Base-by-base conservation (phyloP, 768 basidiomycete genomes). In the Rhizopogon salebrosus region DNA sequence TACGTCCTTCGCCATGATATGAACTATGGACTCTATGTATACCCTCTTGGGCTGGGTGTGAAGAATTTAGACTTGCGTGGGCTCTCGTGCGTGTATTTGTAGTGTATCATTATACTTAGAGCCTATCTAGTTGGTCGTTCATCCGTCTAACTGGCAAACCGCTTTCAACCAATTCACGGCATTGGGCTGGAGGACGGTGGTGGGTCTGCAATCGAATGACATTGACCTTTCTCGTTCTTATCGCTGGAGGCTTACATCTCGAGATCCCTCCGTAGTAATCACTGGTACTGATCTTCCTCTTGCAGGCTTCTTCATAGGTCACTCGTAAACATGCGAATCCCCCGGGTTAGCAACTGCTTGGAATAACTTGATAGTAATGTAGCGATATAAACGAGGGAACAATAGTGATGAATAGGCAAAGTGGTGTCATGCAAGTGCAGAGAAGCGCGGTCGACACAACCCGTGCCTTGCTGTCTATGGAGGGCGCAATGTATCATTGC, bases 391-490 rank as follows among this genome's bases (percentile, higher is more conserved):
- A 40, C 36, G 41, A n/a, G 50, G 24, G 26, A 41, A 41, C 24
- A 29, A 52, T 40, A 14, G 40, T 23, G 18, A 20, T 45, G 29
- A 45, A 14, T 14, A 14, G 29, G 29, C 29, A 31, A 14, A 16
- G 43, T 45, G 2, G 20, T 27, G 31, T 45, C 18, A 31, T 45
- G 43, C 13, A 45, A 45, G 29, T 34, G 31, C 31, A 4, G 10
- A 34, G 11, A 34, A 34, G 31, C 4, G 31, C 8, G 27, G 3
- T 11, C 13, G 31, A 34, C 20, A 13, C 20, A 27, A 26, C 18
- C 22, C 41, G 27, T 45, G 43, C 27, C 27, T 45, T 45, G 18
- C 29, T 45, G 40, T 66, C 66, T 62, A 68, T 48, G 43, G 14
- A 46, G 40, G 46, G 38, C 48, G 51, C 49, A 51, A 46, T 10